Evolutionary conservation across 805 yeast species (phyloP).

Genomic region (Zygoascus flipseniorum): DNA sequence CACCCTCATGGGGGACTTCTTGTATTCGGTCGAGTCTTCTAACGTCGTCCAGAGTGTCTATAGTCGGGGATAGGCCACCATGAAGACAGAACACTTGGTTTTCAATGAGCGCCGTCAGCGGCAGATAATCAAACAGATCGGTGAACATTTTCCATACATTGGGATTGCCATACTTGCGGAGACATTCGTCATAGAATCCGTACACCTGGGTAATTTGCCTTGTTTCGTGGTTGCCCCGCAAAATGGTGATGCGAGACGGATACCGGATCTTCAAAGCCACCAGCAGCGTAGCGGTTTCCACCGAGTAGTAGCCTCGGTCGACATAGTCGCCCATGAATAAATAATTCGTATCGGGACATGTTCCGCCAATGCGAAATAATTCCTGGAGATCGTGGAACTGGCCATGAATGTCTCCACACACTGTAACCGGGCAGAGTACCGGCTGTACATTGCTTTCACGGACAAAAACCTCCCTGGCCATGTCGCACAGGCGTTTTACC

Average conservation of each 20-base stretch:
- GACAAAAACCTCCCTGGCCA: conserved; percentile 73
- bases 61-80: conserved; percentile 93
- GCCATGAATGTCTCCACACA: conserved; percentile 95
- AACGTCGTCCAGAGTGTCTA: conserved; percentile 87
- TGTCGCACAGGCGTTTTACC: conserved; percentile 70
- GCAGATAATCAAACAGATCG: conserved; percentile 86
- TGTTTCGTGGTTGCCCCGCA: conserved; percentile 92
- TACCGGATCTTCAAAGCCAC: conserved; percentile 89
- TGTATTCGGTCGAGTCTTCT: conserved; percentile 85
- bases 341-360: conserved; percentile 85
- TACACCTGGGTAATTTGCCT: conserved; percentile 95
- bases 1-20: conserved; percentile 97
- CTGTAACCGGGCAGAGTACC: conserved; percentile 89
- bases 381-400: conserved; percentile 94
- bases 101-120: conserved; percentile 88
- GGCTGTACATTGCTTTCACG: conserved; percentile 92
- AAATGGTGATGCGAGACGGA: conserved; percentile 83
- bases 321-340: conserved; percentile 89
- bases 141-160: conserved; percentile 91
- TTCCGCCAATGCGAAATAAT: conserved; percentile 87
- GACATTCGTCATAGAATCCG: conserved; percentile 92
- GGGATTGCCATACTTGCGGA: conserved; percentile 86
- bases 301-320: conserved; percentile 81
- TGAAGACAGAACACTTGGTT: conserved; percentile 86
- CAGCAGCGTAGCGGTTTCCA: conserved; percentile 80